Conservation (phyloP, 2,329 filamentous ascomycete genomes). For the Fusarium chlamydosporum region DNA sequence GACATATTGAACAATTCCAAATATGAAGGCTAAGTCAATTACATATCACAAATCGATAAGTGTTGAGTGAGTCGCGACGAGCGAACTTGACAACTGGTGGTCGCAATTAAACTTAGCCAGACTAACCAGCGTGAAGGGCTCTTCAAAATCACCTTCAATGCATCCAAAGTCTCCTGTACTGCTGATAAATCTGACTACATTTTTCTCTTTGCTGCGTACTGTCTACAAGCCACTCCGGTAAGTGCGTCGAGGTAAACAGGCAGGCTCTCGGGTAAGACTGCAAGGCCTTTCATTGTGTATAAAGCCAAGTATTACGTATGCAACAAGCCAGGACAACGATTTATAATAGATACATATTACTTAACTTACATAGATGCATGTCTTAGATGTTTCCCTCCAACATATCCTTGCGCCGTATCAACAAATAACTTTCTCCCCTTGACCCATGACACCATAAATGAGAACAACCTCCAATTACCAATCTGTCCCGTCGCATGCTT, state of each 20-base stretch:
- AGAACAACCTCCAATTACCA: slow-evolving; percentile 53
- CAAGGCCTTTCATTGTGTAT: neutral
- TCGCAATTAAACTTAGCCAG: neutral
- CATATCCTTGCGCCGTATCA: slow-evolving; percentile 52
- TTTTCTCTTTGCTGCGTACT: neutral
- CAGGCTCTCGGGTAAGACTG: slow-evolving; percentile 31
- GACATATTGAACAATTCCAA: fast-evolving
- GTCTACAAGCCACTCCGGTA: slow-evolving; percentile 34
- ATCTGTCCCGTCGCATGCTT: slow-evolving; percentile 54
- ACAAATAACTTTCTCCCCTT: slow-evolving; percentile 55
- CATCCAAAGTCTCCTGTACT: neutral
- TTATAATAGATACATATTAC: too few species aligned
- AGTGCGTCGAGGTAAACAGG: slow-evolving; percentile 34
- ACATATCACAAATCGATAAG: neutral
- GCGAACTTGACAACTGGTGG: neutral
- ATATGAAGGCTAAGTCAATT: too few species aligned
- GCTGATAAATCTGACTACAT: neutral
- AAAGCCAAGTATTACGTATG: neutral
- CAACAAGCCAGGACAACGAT: neutral
- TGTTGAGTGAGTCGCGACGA: too few species aligned
- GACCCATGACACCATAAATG: slow-evolving; percentile 53
- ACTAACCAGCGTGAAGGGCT: too few species aligned
- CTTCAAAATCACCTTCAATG: slow-evolving; percentile 5
- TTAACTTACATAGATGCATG: slow-evolving; percentile 52
- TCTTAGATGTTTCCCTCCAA: slow-evolving; percentile 50